These are phyloP conservation scores for Pascua guehoae DNA, from an alignment of 1,284 basidiomycete genomes.

Conservation along the genomic window DNA sequence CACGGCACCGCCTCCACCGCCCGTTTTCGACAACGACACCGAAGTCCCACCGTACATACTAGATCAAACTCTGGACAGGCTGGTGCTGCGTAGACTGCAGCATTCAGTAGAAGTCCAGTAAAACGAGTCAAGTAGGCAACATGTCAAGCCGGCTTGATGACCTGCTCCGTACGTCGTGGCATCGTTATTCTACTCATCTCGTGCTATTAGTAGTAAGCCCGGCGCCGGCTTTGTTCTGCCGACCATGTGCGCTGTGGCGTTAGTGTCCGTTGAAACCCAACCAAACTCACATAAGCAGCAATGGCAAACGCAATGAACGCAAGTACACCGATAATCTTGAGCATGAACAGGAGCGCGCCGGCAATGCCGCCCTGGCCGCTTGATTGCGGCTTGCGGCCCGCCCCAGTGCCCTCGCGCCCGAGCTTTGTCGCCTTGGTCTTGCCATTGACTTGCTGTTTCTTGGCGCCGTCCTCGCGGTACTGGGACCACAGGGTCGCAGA, in stretches of 20 bases:
- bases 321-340: constrained; percentile 47
- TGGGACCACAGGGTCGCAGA: constrained; percentile 33
- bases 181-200: too few relatives aligned
- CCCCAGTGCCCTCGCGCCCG: background rate
- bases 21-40: too few relatives aligned
- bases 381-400: background rate
- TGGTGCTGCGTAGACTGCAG: too few relatives aligned
- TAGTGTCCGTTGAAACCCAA: background rate
- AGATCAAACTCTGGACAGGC: too few relatives aligned
- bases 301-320: constrained; percentile 48
- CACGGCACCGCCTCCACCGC: too few relatives aligned
- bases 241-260: constrained; percentile 41
- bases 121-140: too few relatives aligned
- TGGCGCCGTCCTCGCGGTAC: constrained; percentile 16
- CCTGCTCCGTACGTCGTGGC: too few relatives aligned
- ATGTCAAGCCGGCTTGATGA: too few relatives aligned
- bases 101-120: too few relatives aligned
- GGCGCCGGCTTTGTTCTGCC: constrained; percentile 43
- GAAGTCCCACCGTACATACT: too few relatives aligned
- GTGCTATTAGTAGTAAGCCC: constrained; percentile 28
- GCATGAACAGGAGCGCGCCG: constrained; percentile 48
- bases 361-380: constrained; percentile 29
- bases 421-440: background rate
- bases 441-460: background rate
- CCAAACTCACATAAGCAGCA: constrained; percentile 44